phyloP scores from a whole-genome alignment of 2,329 filamentous ascomycete genomes.

The Penicillium frequentans region DNA sequence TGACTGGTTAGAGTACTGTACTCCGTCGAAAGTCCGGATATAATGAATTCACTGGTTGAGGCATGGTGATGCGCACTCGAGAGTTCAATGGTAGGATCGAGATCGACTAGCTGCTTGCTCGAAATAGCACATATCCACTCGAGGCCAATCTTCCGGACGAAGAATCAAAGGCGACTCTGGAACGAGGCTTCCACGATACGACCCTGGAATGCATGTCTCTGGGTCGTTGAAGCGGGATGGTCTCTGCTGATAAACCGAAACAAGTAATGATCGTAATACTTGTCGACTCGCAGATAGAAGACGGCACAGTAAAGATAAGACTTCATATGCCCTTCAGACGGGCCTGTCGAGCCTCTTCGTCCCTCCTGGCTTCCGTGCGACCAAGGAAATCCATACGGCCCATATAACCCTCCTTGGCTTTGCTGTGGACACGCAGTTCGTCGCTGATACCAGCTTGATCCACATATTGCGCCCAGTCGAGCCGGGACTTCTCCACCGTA shows the following conservation, averaged over 20 bases:
- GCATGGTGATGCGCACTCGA: neutral
- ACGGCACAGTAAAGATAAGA: neutral
- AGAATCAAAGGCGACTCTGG: neutral
- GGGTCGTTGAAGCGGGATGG: neutral
- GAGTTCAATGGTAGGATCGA: neutral
- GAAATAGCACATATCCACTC: neutral
- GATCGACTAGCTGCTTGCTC: slow-evolving; percentile 9
- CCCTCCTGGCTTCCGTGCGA: slow-evolving; percentile 55
- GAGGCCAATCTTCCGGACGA: neutral
- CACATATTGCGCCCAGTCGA: slow-evolving; percentile 66
- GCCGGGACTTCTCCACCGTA: slow-evolving; percentile 64
- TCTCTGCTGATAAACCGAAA: neutral
- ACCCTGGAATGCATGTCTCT: neutral
- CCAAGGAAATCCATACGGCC: slow-evolving; percentile 63
- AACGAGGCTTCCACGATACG: neutral
- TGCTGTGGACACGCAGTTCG: slow-evolving; percentile 61
- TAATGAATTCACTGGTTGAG: neutral
- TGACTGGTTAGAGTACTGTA: neutral
- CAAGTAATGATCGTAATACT: neutral
- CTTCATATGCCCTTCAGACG: slow-evolving; percentile 45
- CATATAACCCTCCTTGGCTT: slow-evolving; percentile 62
- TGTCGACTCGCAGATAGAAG: neutral
- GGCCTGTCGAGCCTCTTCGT: slow-evolving; percentile 56
- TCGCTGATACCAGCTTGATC: slow-evolving; percentile 61
- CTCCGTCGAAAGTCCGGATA: neutral